Evolutionary conservation across 805 yeast species (phyloP).

Genomic region (Metschnikowia gruessii): DNA sequence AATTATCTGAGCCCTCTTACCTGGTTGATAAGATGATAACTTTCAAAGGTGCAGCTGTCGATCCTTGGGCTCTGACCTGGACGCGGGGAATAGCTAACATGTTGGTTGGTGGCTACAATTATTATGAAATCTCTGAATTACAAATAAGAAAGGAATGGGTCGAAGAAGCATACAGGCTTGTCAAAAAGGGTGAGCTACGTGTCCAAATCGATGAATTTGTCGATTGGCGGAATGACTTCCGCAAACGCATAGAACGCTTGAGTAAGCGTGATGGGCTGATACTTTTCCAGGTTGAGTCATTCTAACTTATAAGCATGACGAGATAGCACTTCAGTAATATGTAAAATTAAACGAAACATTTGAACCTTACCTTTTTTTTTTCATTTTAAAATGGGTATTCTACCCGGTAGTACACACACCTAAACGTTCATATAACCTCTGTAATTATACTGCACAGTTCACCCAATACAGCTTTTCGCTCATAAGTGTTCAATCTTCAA

Average conservation of each 20-base stretch:
- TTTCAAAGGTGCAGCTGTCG: constrained; percentile 20
- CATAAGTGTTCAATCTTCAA: no score
- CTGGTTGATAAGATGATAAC: constrained; percentile 29
- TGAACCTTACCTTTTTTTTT: neutral
- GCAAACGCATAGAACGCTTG: constrained; percentile 26
- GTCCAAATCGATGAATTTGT: constrained; percentile 29
- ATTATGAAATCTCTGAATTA: constrained; percentile 33
- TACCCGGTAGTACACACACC: no score
- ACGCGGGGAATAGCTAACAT: constrained; percentile 30
- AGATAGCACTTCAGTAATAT: neutral
- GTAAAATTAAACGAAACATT: neutral
- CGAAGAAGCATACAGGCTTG: constrained; percentile 29
- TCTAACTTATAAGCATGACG: constrained; percentile 15
- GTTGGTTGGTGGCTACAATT: constrained; percentile 30
- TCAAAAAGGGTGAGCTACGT: constrained; percentile 28
- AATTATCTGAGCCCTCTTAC: constrained; percentile 32
- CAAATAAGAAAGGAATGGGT: constrained; percentile 32
- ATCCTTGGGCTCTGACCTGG: constrained; percentile 40
- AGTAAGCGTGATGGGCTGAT: constrained; percentile 32
- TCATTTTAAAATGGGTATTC: no score
- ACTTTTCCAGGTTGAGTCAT: constrained; percentile 38
- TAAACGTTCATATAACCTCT: no score
- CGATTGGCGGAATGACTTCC: constrained; percentile 41
- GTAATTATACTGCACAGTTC: no score
- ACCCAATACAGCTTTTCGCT: no score